A percentile compares a stretch with the other conserved stretches of the same genome.
Evolutionary conservation across 1,284 basidiomycete species (phyloP).

Genomic region (Boletus semigastroideus): DNA sequence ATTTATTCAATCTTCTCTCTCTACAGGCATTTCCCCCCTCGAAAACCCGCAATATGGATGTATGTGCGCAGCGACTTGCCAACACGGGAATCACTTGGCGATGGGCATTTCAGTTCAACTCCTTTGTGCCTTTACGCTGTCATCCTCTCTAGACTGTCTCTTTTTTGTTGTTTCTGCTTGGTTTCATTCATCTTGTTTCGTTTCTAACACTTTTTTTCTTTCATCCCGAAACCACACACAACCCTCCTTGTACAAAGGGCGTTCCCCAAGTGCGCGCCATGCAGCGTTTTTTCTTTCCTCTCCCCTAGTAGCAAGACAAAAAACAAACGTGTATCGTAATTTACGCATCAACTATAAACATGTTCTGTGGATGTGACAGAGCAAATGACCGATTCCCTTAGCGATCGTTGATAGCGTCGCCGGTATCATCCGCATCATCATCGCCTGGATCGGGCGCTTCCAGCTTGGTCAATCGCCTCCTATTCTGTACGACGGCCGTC

Average conservation of each 20-base stretch:
- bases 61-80: slow-evolving; percentile 7
- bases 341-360: slow-evolving; percentile 39
- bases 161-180: slow-evolving; percentile 15
- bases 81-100: slow-evolving; percentile 12
- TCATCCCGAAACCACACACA: neutral
- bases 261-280: too few species aligned
- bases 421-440: neutral
- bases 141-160: neutral
- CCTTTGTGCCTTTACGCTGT: neutral
- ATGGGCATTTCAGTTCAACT: neutral
- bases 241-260: slow-evolving; percentile 23
- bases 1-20: slow-evolving; percentile 50
- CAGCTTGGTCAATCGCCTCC: neutral
- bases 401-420: slow-evolving; percentile 17
- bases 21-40: slow-evolving; percentile 38
- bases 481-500: neutral
- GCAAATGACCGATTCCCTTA: too few species aligned
- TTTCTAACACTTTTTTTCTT: slow-evolving; percentile 3
- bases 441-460: neutral
- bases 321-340: slow-evolving; percentile 28
- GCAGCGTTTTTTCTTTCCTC: too few species aligned
- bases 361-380: neutral
- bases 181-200: slow-evolving; percentile 19
- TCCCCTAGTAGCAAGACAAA: slow-evolving; percentile 18
- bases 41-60: slow-evolving; percentile 19